A percentile compares a stretch with the other conserved stretches of the same genome.
phyloP scores from a whole-genome alignment of 2,329 filamentous ascomycete species.

The Venturia pyrina region DNA sequence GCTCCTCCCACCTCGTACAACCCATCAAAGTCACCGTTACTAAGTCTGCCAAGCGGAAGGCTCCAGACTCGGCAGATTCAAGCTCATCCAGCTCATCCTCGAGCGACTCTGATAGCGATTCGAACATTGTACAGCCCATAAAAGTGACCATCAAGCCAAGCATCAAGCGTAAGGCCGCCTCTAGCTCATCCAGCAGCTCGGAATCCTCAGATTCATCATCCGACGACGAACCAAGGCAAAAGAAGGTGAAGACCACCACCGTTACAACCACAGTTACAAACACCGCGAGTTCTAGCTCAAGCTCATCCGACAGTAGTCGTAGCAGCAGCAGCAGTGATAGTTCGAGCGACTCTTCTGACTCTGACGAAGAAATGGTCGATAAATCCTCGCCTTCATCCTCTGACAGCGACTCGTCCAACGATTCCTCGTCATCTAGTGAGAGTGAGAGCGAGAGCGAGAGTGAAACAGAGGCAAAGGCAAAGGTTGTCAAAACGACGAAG shows the following conservation, averaged over 20 bases:
- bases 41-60: constrained; percentile 2
- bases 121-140: not conserved
- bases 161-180: constrained; percentile 3
- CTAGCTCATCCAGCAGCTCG: not conserved
- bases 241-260: not conserved
- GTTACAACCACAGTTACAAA: not conserved
- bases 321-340: not conserved
- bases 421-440: not conserved
- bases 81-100: constrained; percentile 7
- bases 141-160: not conserved
- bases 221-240: not conserved
- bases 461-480: constrained; percentile 16
- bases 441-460: constrained; percentile 5
- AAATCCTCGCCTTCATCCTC: not conserved
- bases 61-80: not conserved
- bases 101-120: not conserved
- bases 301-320: not conserved
- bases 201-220: not conserved
- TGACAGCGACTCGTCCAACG: not conserved
- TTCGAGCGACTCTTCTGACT: not conserved
- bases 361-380: not conserved
- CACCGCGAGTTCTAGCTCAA: not conserved
- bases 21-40: not conserved
- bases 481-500: constrained; percentile 14
- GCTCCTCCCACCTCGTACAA: not conserved